Conservation (phyloP, 2,329 filamentous ascomycete species). For the Fusarium algeriense region DNA sequence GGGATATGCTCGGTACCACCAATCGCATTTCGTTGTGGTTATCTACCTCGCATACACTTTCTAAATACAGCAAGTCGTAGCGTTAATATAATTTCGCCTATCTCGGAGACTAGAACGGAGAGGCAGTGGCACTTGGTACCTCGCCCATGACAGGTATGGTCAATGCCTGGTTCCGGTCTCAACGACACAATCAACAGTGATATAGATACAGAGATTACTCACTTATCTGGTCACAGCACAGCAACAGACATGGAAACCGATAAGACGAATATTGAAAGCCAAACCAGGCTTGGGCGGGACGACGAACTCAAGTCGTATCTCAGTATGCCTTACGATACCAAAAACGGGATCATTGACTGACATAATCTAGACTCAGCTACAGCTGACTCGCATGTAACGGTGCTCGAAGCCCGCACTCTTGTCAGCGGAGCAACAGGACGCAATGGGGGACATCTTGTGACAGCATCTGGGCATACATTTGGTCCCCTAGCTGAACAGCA, state of each 20-base stretch:
- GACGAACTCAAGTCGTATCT: not conserved
- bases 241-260: not conserved
- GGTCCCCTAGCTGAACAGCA: conserved; percentile 39
- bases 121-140: not conserved
- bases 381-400: conserved; percentile 23
- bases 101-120: not conserved
- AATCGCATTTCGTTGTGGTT: not conserved
- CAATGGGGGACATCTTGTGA: conserved; percentile 48
- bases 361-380: not conserved
- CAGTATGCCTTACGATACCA: not conserved
- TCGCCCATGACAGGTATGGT: no score
- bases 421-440: conserved; percentile 50
- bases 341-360: not conserved
- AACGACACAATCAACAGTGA: not conserved
- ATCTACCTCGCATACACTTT: not conserved
- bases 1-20: not conserved
- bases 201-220: not conserved
- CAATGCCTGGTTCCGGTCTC: not conserved
- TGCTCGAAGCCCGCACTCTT: conserved; percentile 48
- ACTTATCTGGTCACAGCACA: not conserved
- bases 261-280: not conserved
- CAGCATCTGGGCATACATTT: conserved; percentile 42
- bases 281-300: not conserved
- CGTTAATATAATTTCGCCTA: not conserved
- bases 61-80: not conserved